phyloP scores from a whole-genome alignment of 257 asterid species.

The Rauvolfia tetraphylla region DNA sequence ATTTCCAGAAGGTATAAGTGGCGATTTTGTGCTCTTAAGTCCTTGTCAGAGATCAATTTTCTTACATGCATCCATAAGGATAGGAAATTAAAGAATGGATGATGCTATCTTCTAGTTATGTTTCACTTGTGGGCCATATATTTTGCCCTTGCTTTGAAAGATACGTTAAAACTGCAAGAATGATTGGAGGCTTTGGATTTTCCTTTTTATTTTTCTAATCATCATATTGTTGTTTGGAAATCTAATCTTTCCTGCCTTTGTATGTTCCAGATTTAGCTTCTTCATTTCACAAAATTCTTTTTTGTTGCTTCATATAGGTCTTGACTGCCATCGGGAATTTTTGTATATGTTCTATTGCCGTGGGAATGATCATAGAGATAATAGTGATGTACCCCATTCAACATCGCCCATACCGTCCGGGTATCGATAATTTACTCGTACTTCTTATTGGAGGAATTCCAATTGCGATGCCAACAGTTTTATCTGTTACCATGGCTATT shows the following conservation, averaged over 20 bases:
- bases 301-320: conserved; percentile 35
- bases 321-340: conserved; percentile 76
- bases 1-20: conserved; percentile 66
- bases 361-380: conserved; percentile 60
- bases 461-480: conserved; percentile 87
- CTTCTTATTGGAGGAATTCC: conserved; percentile 88
- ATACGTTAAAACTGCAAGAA: neutral
- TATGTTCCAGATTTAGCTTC: neutral
- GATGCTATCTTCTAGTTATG: neutral
- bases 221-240: neutral
- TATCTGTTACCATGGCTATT: conserved; percentile 86
- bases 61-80: neutral
- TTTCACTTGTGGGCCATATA: neutral
- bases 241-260: neutral
- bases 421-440: conserved; percentile 70
- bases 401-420: conserved; percentile 55
- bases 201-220: neutral
- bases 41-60: neutral
- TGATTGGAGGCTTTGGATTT: neutral
- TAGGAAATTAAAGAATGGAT: neutral
- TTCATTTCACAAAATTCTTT: conserved; percentile 1
- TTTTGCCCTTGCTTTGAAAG: neutral
- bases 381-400: conserved; percentile 80
- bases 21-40: neutral
- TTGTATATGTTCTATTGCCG: conserved; percentile 67